These are phyloP conservation scores for Amanita phalloides DNA, from an alignment of 768 basidiomycete genomes.

Conservation along the genomic window DNA sequence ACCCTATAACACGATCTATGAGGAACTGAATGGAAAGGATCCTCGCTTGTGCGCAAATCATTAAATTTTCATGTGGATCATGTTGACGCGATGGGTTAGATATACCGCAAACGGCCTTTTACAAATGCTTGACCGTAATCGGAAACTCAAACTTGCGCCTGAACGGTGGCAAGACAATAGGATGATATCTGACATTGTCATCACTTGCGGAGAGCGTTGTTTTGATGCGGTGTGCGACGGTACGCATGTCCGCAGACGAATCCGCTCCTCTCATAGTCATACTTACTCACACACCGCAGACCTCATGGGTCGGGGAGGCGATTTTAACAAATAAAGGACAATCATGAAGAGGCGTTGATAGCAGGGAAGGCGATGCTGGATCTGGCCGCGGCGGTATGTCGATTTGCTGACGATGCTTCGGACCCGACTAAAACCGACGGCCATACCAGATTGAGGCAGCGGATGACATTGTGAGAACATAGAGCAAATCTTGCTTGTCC, in stretches of 20 bases:
- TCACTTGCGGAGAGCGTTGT: constrained; percentile 98
- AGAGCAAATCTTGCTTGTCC: constrained; percentile 70
- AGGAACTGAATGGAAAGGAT: constrained; percentile 81
- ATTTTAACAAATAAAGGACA: constrained; percentile 97
- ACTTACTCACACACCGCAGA: constrained; percentile 36
- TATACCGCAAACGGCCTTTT: constrained; percentile 91
- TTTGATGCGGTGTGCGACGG: constrained; percentile 99
- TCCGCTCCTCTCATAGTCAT: background rate
- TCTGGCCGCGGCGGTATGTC: constrained; percentile 75
- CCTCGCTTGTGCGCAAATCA: constrained; percentile 54
- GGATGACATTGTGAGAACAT: constrained; percentile 73
- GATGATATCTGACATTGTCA: constrained; percentile 88
- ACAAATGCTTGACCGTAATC: constrained; percentile 94
- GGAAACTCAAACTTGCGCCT: constrained; percentile 83
- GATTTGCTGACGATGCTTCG: background rate
- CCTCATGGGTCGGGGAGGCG: constrained; percentile 77
- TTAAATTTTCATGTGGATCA: background rate
- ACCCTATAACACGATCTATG: constrained; percentile 91
- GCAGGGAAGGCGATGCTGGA: constrained; percentile 94
- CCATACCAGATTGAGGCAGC: constrained; percentile 66
- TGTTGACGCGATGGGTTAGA: constrained; percentile 26
- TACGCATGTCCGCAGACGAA: constrained; percentile 22
- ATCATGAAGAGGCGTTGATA: constrained; percentile 95
- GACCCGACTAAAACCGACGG: constrained; percentile 1
- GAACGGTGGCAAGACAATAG: constrained; percentile 95